Conservation (phyloP, 2,329 filamentous ascomycete species). For the Fusarium domesticum region DNA sequence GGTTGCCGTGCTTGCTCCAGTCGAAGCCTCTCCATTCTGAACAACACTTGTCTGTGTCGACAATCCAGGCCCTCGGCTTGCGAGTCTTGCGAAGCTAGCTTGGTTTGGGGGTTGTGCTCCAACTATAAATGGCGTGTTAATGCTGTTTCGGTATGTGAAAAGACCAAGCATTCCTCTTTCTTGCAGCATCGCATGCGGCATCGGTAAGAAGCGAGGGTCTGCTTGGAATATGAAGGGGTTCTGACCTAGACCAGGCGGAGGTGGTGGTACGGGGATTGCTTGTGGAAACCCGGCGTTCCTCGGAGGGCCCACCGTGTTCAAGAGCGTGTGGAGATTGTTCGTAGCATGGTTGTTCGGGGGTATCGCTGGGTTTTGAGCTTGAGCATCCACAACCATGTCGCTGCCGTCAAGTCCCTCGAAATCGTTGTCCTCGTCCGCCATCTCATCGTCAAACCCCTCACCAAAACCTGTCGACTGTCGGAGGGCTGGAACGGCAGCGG, state of each 20-base stretch:
- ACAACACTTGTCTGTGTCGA: constrained; percentile 6
- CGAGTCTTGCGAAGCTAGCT: constrained; percentile 30
- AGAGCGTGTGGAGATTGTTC: constrained; percentile 1
- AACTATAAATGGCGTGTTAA: constrained; percentile 29
- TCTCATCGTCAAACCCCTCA: constrained; percentile 42
- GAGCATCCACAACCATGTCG: constrained; percentile 38
- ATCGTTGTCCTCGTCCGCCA: constrained; percentile 44
- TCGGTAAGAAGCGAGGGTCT: constrained; percentile 16
- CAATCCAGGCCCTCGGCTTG: constrained; percentile 26
- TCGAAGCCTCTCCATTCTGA: constrained; percentile 22
- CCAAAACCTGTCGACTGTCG: constrained; percentile 18
- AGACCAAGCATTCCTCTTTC: constrained; percentile 19
- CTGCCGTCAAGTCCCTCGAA: constrained; percentile 40
- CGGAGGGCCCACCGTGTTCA: no score
- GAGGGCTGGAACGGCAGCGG: constrained; percentile 5
- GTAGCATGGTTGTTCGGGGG: constrained; percentile 11
- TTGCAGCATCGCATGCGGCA: constrained; percentile 18
- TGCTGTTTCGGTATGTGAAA: constrained; percentile 27
- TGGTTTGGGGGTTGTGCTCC: constrained; percentile 14
- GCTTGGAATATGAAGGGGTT: constrained; percentile 20
- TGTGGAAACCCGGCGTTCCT: constrained; percentile 18
- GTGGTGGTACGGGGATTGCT: constrained; percentile 29
- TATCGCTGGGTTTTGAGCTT: constrained; percentile 28
- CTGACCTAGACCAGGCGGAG: constrained; percentile 25
- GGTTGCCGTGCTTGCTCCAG: constrained; percentile 38